A percentile compares a stretch with the other conserved stretches of the same genome.
phyloP scores from a whole-genome alignment of 768 basidiomycete species.

The Aureoboletus auriporus region DNA sequence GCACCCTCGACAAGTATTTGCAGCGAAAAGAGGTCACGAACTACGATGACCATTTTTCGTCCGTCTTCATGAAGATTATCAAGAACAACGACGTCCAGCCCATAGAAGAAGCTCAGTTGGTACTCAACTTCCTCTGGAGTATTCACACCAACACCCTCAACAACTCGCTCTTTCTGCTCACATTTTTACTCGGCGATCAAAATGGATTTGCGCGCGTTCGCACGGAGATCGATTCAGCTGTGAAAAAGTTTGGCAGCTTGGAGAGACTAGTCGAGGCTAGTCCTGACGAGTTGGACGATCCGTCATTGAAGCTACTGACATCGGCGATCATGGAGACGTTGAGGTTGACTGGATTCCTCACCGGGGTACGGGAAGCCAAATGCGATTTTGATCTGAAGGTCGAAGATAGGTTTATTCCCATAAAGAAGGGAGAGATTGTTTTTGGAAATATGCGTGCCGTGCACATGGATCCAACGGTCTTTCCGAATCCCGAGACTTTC shows the following conservation, averaged over 20 bases:
- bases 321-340: conserved; percentile 27
- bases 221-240: conserved; percentile 38
- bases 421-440: conserved; percentile 20
- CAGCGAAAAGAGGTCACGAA: conserved; percentile 2
- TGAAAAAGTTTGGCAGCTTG: conserved; percentile 11
- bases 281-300: conserved; percentile 14
- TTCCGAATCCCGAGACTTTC: conserved; percentile 12
- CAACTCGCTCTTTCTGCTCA: conserved; percentile 17
- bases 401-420: conserved; percentile 4
- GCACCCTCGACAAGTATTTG: conserved; percentile 10
- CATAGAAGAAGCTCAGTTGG: conserved; percentile 14
- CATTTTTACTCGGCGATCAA: conserved; percentile 38
- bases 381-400: conserved; percentile 16
- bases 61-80: conserved; percentile 15
- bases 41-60: conserved; percentile 6
- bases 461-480: conserved; percentile 16
- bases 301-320: conserved; percentile 16
- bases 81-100: conserved; percentile 14
- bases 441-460: conserved; percentile 14
- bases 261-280: conserved; percentile 8
- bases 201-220: conserved; percentile 42
- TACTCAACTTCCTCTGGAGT: conserved; percentile 20
- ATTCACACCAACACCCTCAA: conserved; percentile 20
- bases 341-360: conserved; percentile 16
- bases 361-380: conserved; percentile 13